phyloP scores from a whole-genome alignment of 768 basidiomycete genomes.

The Tricholoma terreum region DNA sequence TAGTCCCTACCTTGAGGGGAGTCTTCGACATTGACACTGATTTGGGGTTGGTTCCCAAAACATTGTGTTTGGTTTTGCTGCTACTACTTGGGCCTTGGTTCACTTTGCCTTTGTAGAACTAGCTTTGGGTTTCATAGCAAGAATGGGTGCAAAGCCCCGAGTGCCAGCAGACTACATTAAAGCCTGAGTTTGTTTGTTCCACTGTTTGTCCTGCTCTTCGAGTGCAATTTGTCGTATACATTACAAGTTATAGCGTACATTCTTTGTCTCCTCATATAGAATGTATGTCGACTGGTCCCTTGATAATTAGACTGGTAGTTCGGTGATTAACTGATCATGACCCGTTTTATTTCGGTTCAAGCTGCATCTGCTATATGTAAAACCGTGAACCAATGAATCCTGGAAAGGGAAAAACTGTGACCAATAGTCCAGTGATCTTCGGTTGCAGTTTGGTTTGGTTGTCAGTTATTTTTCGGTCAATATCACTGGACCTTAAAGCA shows the following conservation, averaged over 20 bases:
- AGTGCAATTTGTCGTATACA: not conserved
- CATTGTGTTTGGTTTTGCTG: not conserved
- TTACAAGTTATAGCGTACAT: no score
- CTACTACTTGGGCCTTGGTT: not conserved
- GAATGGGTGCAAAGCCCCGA: not conserved
- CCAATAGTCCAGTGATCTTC: not conserved
- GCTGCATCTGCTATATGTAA: not conserved
- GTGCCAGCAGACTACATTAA: not conserved
- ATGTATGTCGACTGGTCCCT: not conserved
- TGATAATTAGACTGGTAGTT: not conserved
- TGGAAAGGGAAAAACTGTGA: not conserved
- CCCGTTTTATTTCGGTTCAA: not conserved
- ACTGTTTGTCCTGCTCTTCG: not conserved
- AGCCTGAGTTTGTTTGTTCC: not conserved
- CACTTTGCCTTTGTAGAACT: not conserved
- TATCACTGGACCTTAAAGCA: not conserved
- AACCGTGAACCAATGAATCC: not conserved
- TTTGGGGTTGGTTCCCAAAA: not conserved
- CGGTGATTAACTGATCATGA: not conserved
- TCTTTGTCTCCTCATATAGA: not conserved
- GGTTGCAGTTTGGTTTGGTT: not conserved
- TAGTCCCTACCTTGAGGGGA: not conserved
- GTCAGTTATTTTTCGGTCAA: not conserved
- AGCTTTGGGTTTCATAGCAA: not conserved
- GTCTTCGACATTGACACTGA: not conserved